A percentile compares a stretch with the other conserved stretches of the same genome.
phyloP scores from a whole-genome alignment of 176 grass and related monocot genomes.

The Hsuehochloa calcarea region DNA sequence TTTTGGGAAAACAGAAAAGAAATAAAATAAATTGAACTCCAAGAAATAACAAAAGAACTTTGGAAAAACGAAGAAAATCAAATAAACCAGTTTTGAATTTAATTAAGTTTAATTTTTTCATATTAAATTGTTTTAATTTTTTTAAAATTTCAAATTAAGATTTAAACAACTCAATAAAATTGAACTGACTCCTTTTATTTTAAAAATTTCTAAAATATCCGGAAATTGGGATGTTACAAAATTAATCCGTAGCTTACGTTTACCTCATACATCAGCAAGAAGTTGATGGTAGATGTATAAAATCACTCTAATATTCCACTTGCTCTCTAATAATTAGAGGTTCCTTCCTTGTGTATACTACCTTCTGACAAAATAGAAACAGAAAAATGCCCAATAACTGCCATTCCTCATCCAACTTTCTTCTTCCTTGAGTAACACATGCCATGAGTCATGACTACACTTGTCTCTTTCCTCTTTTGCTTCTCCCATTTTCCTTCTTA shows the following conservation, averaged over 20 bases:
- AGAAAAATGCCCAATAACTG: neutral
- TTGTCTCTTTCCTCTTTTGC: neutral
- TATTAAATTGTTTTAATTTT: too few relatives aligned
- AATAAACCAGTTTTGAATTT: too few relatives aligned
- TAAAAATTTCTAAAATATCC: too few relatives aligned
- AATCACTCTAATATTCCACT: neutral
- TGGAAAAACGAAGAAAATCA: too few relatives aligned
- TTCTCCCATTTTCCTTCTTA: neutral
- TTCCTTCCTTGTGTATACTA: neutral
- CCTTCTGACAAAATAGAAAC: neutral
- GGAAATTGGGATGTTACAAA: too few relatives aligned
- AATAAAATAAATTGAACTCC: too few relatives aligned
- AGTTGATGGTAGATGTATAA: neutral
- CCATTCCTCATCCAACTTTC: neutral
- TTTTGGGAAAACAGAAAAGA: too few relatives aligned
- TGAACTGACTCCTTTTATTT: too few relatives aligned
- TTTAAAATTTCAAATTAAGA: too few relatives aligned
- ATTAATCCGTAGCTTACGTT: neutral
- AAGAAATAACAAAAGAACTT: too few relatives aligned
- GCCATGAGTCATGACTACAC: neutral
- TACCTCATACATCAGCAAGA: neutral
- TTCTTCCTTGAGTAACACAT: neutral
- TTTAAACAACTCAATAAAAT: too few relatives aligned
- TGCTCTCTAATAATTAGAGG: neutral
- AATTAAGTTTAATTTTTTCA: too few relatives aligned